These are phyloP conservation scores for Fusarium denticulatum DNA, from an alignment of 2,329 filamentous ascomycete species.

Conservation along the genomic window DNA sequence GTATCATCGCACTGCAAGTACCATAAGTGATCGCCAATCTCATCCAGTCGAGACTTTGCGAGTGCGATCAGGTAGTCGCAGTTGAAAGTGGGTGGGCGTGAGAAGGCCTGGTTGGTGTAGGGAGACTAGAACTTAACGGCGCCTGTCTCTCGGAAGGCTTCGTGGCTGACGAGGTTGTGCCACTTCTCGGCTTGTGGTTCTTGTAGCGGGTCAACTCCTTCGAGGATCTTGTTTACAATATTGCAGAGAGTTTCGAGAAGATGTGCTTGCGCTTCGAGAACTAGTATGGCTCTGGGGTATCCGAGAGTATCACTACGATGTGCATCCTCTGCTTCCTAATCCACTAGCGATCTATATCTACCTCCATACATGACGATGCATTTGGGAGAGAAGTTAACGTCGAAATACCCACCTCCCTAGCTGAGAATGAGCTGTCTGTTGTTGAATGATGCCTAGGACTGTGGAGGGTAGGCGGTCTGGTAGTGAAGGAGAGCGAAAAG, in stretches of 20 bases:
- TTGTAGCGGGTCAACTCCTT: neutral
- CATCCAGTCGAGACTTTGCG: neutral
- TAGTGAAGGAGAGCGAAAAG: rapidly evolving
- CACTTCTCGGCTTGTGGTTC: neutral
- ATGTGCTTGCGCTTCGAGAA: rapidly evolving
- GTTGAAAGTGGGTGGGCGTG: rapidly evolving
- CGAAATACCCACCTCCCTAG: rapidly evolving
- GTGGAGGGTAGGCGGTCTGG: rapidly evolving
- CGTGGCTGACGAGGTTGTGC: neutral
- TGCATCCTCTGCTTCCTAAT: neutral
- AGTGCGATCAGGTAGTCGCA: rapidly evolving
- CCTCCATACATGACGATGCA: neutral
- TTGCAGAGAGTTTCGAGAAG: neutral
- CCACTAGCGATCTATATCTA: rapidly evolving
- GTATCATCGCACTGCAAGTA: neutral
- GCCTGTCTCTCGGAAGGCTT: neutral
- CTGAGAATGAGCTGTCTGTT: rapidly evolving
- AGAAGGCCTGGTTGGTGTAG: neutral
- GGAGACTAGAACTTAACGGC: neutral
- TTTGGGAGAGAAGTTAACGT: neutral
- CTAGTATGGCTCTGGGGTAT: neutral
- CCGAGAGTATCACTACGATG: rapidly evolving
- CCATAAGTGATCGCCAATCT: rapidly evolving
- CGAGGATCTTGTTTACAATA: neutral
- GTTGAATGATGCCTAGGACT: rapidly evolving